Conservation (phyloP, 352 stramenopile genomes). For the Globisporangium irregulare region DNA sequence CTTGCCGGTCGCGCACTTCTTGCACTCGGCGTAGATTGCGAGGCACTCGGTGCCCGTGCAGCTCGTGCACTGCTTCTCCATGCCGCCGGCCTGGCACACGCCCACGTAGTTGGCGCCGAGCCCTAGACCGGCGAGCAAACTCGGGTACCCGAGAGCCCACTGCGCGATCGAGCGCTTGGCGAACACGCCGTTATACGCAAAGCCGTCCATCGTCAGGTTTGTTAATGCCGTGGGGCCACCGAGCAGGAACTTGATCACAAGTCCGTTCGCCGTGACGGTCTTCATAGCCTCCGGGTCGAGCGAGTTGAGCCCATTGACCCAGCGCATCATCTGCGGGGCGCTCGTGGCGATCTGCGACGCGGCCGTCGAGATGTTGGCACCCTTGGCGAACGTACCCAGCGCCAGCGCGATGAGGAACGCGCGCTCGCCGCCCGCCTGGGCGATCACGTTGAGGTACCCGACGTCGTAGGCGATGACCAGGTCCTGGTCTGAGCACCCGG, state of each 20-base stretch:
- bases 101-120: constrained; percentile 55
- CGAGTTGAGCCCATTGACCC: constrained; percentile 78
- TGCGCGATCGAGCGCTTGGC: constrained; percentile 49
- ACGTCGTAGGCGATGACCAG: constrained; percentile 55
- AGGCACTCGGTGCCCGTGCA: constrained; percentile 35
- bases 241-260: constrained; percentile 43
- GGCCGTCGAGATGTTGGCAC: constrained; percentile 21
- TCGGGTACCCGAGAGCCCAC: constrained; percentile 73
- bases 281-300: constrained; percentile 65
- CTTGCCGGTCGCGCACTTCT: constrained; percentile 35
- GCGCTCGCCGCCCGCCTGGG: constrained; percentile 52
- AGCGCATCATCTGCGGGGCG: constrained; percentile 64
- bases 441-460: constrained; percentile 70
- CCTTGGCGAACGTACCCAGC: constrained; percentile 39
- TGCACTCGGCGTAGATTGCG: constrained; percentile 33
- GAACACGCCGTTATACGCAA: constrained; percentile 78
- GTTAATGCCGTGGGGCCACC: constrained; percentile 27
- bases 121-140: constrained; percentile 54
- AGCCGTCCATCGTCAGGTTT: constrained; percentile 50
- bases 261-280: constrained; percentile 35
- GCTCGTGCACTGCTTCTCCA: constrained; percentile 44
- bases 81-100: constrained; percentile 29
- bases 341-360: constrained; percentile 31
- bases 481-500: constrained; percentile 54
- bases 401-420: constrained; percentile 48